Base-by-base conservation (phyloP, 495 filamentous ascomycete species). In the Daldinia decipiens region DNA sequence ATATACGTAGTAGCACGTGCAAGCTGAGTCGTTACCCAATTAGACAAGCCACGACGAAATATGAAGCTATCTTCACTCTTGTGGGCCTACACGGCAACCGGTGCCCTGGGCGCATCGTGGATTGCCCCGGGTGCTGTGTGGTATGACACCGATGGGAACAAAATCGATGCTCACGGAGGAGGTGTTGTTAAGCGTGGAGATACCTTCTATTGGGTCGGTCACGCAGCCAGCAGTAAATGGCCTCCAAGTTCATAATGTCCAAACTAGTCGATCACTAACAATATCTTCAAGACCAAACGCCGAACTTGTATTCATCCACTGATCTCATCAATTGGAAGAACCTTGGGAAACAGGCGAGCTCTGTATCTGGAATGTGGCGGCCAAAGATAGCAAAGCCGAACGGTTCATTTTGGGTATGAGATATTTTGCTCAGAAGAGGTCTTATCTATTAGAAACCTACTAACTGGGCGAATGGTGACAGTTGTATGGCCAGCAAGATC, bases 341-440 rank as follows among this genome's bases (percentile, higher is more conserved):
- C 55, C 69, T 79, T n/a, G 80, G 80, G 12, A 45, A 69, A 47
- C 78, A 79, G 53, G 74, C 72, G 3, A 71, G 69, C 15, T 71
- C 75, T 12, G 70, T 82, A 0, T 53, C 72, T 15, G 71, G 76
- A 1, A 75, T 81, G 67, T 83, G 82, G 82, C 68, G 82, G 53
- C 82, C 81, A 0, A 84, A 84, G 56, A 71, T 81, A 59, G 82
- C 81, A 12, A 82, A 80, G 66, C 81, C 82, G 31, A 82, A 84
- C 59, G 79, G 79, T 9, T 72, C 74, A 2, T 84, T 79, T 50
- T 83, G 77, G 77, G 79, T 79, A 76, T 56, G 73, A 50, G 31
- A 29, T 29, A n/a, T 21, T 11, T 12, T 12, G 9, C 21, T 7
- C 12, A 21, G 36, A 52, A 39, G 26, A 9, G 7, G 9, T n/a